These are phyloP conservation scores for Globisporangium cederbergense DNA, from an alignment of 352 stramenopile genomes.

Conservation along the genomic window DNA sequence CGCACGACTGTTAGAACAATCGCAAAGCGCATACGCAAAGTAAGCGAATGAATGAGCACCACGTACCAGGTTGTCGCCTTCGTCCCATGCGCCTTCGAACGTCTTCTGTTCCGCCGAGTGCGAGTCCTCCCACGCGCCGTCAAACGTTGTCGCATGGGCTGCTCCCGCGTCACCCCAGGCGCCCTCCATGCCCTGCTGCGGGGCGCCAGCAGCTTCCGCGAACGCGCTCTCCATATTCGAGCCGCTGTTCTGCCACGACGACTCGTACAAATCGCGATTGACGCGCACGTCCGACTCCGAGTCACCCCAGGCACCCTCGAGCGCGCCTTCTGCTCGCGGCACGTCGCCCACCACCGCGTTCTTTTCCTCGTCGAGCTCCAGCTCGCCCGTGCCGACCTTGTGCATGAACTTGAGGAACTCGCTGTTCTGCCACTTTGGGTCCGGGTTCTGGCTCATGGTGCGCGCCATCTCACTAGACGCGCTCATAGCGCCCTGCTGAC, in stretches of 20 bases:
- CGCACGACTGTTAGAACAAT: conserved; percentile 2
- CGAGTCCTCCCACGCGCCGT: conserved; percentile 45
- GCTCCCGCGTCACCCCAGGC: conserved; percentile 37
- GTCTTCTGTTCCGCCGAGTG: conserved; percentile 46
- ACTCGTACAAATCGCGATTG: conserved; percentile 63
- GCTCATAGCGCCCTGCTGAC: conserved; percentile 41
- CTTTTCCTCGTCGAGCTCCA: conserved; percentile 76
- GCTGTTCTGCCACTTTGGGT: conserved; percentile 83
- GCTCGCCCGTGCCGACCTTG: conserved; percentile 64
- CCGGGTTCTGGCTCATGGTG: conserved; percentile 73
- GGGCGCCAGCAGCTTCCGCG: conserved; percentile 21
- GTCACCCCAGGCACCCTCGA: conserved; percentile 67
- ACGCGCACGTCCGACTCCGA: conserved; percentile 36
- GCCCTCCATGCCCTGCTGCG: conserved; percentile 32
- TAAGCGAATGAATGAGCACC: neutral
- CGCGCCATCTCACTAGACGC: conserved; percentile 67
- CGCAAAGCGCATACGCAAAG: neutral
- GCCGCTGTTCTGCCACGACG: conserved; percentile 41
- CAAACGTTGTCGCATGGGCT: conserved; percentile 29
- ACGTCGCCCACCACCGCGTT: conserved; percentile 52
- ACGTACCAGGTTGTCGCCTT: conserved; percentile 55
- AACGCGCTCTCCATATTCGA: conserved; percentile 59
- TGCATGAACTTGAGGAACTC: conserved; percentile 88
- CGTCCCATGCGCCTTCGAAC: conserved; percentile 58
- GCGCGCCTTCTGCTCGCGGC: conserved; percentile 40